Percentiles rank a stretch among this genome's conserved stretches.
phyloP scores from a whole-genome alignment of 768 basidiomycete genomes.

The Psilocybe cubensis region DNA sequence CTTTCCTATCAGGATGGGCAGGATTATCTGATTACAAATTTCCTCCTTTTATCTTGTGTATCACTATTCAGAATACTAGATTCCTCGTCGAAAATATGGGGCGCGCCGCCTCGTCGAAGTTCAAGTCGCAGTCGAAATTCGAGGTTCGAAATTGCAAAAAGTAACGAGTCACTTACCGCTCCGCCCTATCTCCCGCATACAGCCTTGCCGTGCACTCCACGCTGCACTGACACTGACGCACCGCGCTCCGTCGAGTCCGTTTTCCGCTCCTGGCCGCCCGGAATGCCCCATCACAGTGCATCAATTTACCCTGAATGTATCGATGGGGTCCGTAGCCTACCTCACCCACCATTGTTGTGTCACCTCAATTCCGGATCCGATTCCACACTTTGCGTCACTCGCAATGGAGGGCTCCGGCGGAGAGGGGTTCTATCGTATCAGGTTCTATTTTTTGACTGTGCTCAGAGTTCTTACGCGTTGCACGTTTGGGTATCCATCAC shows the following conservation, averaged over 20 bases:
- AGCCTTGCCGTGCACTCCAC: background rate
- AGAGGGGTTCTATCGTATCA: too few relatives aligned
- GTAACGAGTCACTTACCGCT: background rate
- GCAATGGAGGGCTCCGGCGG: too few relatives aligned
- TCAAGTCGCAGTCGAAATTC: background rate
- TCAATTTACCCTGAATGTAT: too few relatives aligned
- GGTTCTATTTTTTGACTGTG: too few relatives aligned
- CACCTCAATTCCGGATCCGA: too few relatives aligned
- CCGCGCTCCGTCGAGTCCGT: too few relatives aligned
- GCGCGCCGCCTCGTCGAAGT: background rate
- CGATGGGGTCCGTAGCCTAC: background rate
- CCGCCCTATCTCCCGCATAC: background rate
- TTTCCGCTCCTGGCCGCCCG: background rate
- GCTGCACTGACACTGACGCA: too few relatives aligned
- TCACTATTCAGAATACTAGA: conserved; percentile 30
- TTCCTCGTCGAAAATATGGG: conserved; percentile 14
- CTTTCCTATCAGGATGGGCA: conserved; percentile 13
- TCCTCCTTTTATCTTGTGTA: conserved; percentile 31
- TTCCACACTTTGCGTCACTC: too few relatives aligned
- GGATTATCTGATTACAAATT: conserved; percentile 21
- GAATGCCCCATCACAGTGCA: too few relatives aligned
- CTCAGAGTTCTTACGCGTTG: too few relatives aligned
- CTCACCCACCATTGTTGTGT: background rate
- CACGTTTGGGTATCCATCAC: too few relatives aligned
- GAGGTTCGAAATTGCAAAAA: background rate